Evolutionary conservation across 176 grass and related monocot genomes (phyloP).

Genomic region (Carex kokanica): DNA sequence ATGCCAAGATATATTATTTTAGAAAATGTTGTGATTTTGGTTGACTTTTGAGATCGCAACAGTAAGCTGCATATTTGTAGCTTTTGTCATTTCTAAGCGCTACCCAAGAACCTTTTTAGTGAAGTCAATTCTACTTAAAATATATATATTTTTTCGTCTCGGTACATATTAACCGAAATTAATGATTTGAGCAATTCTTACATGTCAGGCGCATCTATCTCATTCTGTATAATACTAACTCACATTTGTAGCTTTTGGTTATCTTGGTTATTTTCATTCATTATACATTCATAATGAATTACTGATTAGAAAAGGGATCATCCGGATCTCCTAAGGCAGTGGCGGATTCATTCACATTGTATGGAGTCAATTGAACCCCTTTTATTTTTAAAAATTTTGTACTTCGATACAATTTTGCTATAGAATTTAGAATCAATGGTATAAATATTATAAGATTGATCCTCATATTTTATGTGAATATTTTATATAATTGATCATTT

Average conservation of each 20-base stretch:
- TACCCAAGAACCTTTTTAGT: neutral
- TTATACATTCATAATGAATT: neutral
- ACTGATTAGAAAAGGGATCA: neutral
- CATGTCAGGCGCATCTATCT: neutral
- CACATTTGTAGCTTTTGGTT: neutral
- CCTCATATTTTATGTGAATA: no score
- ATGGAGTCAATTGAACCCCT: no score
- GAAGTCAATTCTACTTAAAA: neutral
- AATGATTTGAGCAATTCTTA: neutral
- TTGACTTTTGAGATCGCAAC: neutral
- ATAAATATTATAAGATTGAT: no score
- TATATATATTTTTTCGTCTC: neutral
- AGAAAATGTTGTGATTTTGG: neutral
- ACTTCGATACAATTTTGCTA: no score
- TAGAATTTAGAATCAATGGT: no score
- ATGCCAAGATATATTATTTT: neutral
- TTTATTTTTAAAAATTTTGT: no score
- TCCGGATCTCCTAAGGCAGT: no score
- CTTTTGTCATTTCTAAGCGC: neutral
- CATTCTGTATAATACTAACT: neutral
- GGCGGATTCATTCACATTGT: no score
- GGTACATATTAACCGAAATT: neutral
- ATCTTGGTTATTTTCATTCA: neutral
- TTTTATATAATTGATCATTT: no score
- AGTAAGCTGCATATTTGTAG: neutral